Conservation (phyloP, 1,284 basidiomycete species). For the Moesziomyces antarcticus region DNA sequence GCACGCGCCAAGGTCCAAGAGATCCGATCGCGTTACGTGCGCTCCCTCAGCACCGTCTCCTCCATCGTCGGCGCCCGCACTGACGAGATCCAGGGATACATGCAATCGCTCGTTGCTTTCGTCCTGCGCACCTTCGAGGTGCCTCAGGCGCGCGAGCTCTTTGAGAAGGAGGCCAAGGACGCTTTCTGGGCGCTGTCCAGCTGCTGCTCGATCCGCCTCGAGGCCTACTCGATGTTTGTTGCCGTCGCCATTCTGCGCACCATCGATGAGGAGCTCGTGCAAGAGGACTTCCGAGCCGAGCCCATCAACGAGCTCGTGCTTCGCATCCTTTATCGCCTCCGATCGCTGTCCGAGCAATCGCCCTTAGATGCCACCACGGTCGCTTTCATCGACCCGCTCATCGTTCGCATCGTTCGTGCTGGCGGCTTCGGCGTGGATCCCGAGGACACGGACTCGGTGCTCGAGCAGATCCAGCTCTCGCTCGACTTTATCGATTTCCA, state of each 20-base stretch:
- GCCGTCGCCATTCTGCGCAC: conserved; percentile 54
- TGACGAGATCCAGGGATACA: conserved; percentile 51
- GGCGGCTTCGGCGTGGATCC: conserved; percentile 76
- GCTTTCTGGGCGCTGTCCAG: conserved; percentile 52
- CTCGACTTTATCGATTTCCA: conserved; percentile 89
- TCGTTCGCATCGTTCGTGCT: conserved; percentile 77
- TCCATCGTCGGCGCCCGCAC: conserved; percentile 50
- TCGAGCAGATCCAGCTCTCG: conserved; percentile 87
- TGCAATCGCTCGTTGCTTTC: conserved; percentile 47
- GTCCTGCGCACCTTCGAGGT: conserved; percentile 35
- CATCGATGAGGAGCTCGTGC: conserved; percentile 54
- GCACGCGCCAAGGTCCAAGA: conserved; percentile 53
- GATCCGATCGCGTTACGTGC: conserved; percentile 35
- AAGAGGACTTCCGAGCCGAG: conserved; percentile 57
- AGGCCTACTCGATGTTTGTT: conserved; percentile 51
- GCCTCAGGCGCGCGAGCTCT: conserved; percentile 45
- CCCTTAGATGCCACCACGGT: conserved; percentile 88
- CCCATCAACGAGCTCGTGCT: conserved; percentile 75
- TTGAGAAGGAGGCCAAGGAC: conserved; percentile 33
- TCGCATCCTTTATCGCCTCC: conserved; percentile 87
- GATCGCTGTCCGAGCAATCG: conserved; percentile 82
- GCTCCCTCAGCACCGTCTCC: conserved; percentile 48
- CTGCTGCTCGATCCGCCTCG: conserved; percentile 53
- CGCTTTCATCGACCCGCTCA: conserved; percentile 81
- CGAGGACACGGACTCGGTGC: conserved; percentile 76